Base-by-base conservation (phyloP, 176 grass and related monocot genomes). In the Oryza brachyantha region DNA sequence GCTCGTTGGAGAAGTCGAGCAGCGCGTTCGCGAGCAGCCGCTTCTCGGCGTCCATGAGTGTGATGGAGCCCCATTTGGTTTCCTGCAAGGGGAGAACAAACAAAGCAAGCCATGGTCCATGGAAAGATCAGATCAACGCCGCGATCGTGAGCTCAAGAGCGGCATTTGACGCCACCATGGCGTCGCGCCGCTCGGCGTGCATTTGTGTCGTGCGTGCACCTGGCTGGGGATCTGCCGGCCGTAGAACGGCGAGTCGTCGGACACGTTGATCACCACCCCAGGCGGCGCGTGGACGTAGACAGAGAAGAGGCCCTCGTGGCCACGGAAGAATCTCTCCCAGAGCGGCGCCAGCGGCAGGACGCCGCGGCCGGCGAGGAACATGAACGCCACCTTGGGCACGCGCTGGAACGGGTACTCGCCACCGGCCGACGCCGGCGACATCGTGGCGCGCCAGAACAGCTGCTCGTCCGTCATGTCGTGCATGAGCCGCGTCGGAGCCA, bases 291-390 rank as follows among this genome's bases (percentile, higher is more conserved):
- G 94, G 61, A 97, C 73, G 73, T 97, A 97, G 84, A 97, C 13
- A 58, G 91, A 94, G 67, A 91, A 97, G 17, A 22, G 79, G 0
- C 63, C 85, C 65, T 84, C 76, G 39, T 90, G 86, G 10, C 89
- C 94, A 39, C 78, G 86, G 84, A 97, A 97, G 87, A 97, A 94
- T 64, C 91, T 81, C 24, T 97, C 94, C 91, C 94, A 94, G 64
- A 94, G 85, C 41, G 91, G 91, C 12, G 81, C 89, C 16, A 97
- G 66, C 28, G 89, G 91, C 46, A 94, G 64, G 25, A 70, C 72
- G 40, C 94, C 89, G 29, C 42, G 21, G 14, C 89, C 86, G 72
- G 89, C 80, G 63, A 97, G 68, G 81, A 97, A 94, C 89, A 94
- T 66, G 79, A 97, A 92, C 5, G 94, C 94, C 41, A 97, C 85